Evolutionary conservation across 2,329 filamentous ascomycete species (phyloP).

Genomic region (Thielaviopsis euricoi): DNA sequence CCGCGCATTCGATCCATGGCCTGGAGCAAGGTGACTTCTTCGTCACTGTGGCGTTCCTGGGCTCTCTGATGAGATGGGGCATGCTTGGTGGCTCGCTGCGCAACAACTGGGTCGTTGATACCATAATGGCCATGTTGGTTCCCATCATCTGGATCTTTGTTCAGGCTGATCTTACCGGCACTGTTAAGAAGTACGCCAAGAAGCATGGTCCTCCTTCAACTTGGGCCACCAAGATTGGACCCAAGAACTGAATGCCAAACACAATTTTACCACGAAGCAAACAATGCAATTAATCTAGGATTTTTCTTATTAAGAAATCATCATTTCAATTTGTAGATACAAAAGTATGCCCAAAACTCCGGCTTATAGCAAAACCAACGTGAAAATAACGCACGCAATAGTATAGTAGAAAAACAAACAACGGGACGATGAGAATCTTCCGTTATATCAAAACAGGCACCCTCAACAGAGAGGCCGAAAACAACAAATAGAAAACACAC

Average conservation of each 20-base stretch:
- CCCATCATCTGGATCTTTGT: conserved; percentile 42
- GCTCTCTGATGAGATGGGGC: conserved; percentile 51
- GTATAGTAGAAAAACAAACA: background rate
- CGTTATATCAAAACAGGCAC: background rate
- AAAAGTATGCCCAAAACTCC: background rate
- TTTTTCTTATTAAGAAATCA: background rate
- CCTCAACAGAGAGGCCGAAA: background rate
- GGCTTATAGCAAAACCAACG: background rate
- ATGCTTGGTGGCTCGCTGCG: conserved; percentile 37
- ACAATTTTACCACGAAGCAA: background rate
- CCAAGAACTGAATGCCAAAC: conserved; percentile 1
- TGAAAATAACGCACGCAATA: background rate
- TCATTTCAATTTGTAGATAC: background rate
- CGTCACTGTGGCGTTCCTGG: conserved; percentile 59
- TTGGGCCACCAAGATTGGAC: conserved; percentile 18
- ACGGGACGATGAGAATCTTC: background rate
- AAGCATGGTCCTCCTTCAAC: conserved; percentile 41
- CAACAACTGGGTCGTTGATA: conserved; percentile 45
- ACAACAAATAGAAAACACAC: background rate
- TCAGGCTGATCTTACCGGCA: conserved; percentile 36
- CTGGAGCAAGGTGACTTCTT: conserved; percentile 69
- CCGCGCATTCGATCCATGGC: conserved; percentile 48
- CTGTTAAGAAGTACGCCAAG: conserved; percentile 39
- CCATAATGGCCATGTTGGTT: conserved; percentile 35
- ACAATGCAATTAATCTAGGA: background rate